These are phyloP conservation scores for Ehretia macrophylla DNA, from an alignment of 257 asterid genomes.

Conservation along the genomic window DNA sequence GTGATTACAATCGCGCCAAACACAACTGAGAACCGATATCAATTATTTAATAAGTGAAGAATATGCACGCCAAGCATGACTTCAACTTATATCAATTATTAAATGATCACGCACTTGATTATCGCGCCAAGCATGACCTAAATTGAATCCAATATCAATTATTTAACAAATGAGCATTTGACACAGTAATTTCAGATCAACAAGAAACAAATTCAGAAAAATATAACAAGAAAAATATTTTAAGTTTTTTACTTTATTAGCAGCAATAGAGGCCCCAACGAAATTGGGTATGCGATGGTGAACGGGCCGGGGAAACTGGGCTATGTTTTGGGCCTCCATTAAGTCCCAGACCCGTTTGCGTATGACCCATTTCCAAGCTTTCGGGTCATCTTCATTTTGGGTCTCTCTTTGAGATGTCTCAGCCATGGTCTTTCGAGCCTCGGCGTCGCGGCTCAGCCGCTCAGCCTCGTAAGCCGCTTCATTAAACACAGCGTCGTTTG, in stretches of 20 bases:
- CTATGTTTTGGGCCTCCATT: slow-evolving; percentile 79
- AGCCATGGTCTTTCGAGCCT: slow-evolving; percentile 66
- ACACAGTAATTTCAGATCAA: too few species aligned
- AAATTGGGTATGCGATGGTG: slow-evolving; percentile 95
- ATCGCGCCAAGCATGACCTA: too few species aligned
- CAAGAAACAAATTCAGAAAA: too few species aligned
- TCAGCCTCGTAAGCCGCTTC: slow-evolving; percentile 80
- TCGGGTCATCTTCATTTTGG: slow-evolving; percentile 52
- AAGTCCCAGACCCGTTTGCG: slow-evolving; percentile 81
- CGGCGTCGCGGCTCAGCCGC: slow-evolving; percentile 71
- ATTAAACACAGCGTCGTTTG: slow-evolving; percentile 36
- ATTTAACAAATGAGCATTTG: too few species aligned
- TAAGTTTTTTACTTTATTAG: slow-evolving; percentile 42
- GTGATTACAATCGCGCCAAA: too few species aligned
- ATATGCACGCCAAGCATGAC: too few species aligned
- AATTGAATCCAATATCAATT: too few species aligned
- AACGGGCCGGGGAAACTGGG: slow-evolving; percentile 92
- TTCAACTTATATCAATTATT: too few species aligned
- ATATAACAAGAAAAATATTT: background rate
- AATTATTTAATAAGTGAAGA: too few species aligned
- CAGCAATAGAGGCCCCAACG: slow-evolving; percentile 58
- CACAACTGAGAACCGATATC: too few species aligned
- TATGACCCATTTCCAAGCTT: slow-evolving; percentile 86
- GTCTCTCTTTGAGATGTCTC: slow-evolving; percentile 41
- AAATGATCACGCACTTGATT: too few species aligned